phyloP scores from a whole-genome alignment of 805 yeast species.

The Kurtzmaniella fragi region DNA sequence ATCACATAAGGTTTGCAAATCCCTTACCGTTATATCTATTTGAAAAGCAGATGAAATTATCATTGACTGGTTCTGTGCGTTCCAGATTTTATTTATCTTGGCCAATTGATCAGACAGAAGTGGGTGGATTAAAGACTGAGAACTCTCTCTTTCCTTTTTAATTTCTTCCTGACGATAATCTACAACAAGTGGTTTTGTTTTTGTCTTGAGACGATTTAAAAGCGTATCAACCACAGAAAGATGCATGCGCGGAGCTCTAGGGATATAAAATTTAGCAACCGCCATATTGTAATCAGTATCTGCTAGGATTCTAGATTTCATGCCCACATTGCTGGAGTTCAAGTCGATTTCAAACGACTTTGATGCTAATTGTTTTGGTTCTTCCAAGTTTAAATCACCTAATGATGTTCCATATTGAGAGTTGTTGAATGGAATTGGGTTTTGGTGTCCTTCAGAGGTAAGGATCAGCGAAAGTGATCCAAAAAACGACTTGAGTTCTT shows the following conservation, averaged over 20 bases:
- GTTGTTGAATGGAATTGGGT: too few relatives aligned
- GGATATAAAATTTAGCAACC: conserved; percentile 2
- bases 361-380: too few relatives aligned
- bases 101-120: conserved; percentile 23
- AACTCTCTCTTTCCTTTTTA: conserved; percentile 1
- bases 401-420: too few relatives aligned
- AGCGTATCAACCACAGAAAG: conserved; percentile 2
- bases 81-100: conserved; percentile 31
- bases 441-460: too few relatives aligned
- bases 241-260: neutral
- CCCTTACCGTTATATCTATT: conserved; percentile 62
- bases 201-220: neutral
- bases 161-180: neutral
- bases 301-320: neutral
- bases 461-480: too few relatives aligned
- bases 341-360: too few relatives aligned
- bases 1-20: conserved; percentile 65
- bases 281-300: neutral
- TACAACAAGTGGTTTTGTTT: neutral
- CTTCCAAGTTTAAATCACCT: too few relatives aligned
- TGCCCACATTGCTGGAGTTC: neutral
- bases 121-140: conserved; percentile 14
- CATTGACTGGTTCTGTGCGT: conserved; percentile 13
- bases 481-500: too few relatives aligned
- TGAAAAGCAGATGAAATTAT: conserved; percentile 29